phyloP scores from a whole-genome alignment of 2,329 filamentous ascomycete genomes.

The Bipolaris gigantea region DNA sequence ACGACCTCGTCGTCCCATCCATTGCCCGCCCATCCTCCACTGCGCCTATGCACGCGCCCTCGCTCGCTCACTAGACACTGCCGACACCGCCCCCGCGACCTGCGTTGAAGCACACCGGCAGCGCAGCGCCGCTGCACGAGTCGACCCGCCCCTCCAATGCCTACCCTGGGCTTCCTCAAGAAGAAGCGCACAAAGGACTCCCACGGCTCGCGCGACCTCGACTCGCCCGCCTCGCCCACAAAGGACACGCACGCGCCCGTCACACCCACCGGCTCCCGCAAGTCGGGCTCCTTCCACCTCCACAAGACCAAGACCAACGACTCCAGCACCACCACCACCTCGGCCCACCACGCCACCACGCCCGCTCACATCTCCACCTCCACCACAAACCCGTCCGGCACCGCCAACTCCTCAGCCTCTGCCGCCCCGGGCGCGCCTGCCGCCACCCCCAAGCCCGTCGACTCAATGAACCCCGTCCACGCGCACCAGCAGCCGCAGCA shows the following conservation, averaged over 20 bases:
- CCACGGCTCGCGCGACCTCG: constrained; percentile 60
- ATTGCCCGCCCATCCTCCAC: background rate
- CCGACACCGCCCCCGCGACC: constrained; percentile 7
- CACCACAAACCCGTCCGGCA: constrained; percentile 14
- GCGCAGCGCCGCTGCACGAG: constrained; percentile 25
- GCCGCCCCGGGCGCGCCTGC: constrained; percentile 16
- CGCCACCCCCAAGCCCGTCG: constrained; percentile 38
- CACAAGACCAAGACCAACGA: constrained; percentile 38
- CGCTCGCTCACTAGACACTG: background rate
- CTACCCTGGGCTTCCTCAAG: constrained; percentile 93
- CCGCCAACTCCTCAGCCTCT: constrained; percentile 8
- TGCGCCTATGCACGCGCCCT: constrained; percentile 3
- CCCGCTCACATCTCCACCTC: constrained; percentile 2
- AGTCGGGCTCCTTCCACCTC: constrained; percentile 35
- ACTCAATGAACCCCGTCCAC: constrained; percentile 48
- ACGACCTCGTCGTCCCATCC: background rate
- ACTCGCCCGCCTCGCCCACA: constrained; percentile 67
- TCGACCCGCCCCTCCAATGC: constrained; percentile 63
- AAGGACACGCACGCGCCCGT: constrained; percentile 55
- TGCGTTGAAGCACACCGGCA: constrained; percentile 14
- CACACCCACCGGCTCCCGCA: constrained; percentile 40
- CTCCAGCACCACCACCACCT: constrained; percentile 22
- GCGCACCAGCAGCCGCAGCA: constrained; percentile 16
- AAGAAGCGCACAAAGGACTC: constrained; percentile 98
- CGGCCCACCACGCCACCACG: background rate